Base-by-base conservation (phyloP, 1,284 basidiomycete species). In the Mycena citricolor region DNA sequence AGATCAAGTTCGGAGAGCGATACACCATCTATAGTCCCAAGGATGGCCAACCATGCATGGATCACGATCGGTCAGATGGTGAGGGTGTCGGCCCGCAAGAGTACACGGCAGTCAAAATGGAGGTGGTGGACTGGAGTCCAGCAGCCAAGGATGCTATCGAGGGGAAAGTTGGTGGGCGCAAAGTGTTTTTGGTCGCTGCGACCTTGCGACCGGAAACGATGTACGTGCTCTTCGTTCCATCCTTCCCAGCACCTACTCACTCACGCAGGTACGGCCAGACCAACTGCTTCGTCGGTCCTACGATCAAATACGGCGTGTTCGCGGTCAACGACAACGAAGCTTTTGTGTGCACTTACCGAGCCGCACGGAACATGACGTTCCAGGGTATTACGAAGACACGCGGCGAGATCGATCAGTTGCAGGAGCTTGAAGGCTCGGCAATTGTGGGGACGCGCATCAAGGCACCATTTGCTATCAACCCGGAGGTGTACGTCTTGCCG, bases 11-110 rank as follows among this genome's bases (percentile, higher is more conserved):
- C 61, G 97, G 97, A 40, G 91, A 98, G 71, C 86, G 97, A 33
- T 97, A 98, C 69, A 99, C 97, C 30, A 93, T 99, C 63, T 99
- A 97, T 76, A 95, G 91, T 57, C 93, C 93, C n/a, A 98, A 98
- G 67, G 97, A 99, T 60, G 94, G 93, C 8, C 97, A 99, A 64
- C 95, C 97, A 1, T 99, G 97, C 65, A 99, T 99, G 97, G 97
- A 99, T 70, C 97, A 99, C 72, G 97, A 99, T 66, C 90, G 97
- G 52, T 81, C 84, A 44, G 92, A 93, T 54, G 97, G 97, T 36
- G 97, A 99, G 68, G 94, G 89, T 41, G 73, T 97, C 45, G 92
- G 92, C 13, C 95, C 97, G 6, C 94, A 97, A 61, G 95, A 99
- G 65, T 99, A 99, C 71, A 94, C 95, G 12, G 90, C 77, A 14